A percentile compares a stretch with the other conserved stretches of the same genome.
These are phyloP conservation scores for Straminergon stramineum DNA, from an alignment of 225 moss, liverwort and hornwort genomes.

Conservation along the genomic window DNA sequence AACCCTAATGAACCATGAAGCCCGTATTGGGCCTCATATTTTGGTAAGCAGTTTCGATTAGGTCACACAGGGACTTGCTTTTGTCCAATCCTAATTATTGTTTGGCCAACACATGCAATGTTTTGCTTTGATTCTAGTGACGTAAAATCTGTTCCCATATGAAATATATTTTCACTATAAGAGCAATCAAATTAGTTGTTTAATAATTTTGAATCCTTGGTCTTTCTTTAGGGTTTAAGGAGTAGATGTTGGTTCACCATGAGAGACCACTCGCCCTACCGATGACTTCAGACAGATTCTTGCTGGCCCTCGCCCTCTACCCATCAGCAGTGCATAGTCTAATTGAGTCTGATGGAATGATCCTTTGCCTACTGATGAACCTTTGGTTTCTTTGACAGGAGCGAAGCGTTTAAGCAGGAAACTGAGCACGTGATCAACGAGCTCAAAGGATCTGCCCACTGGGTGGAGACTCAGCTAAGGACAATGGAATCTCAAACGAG, in stretches of 20 bases:
- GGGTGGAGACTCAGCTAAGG: constrained; percentile 52
- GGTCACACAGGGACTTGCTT: not conserved
- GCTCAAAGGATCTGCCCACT: constrained; percentile 65
- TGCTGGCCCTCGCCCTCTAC: not conserved
- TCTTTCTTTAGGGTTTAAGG: not conserved
- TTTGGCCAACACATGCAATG: not conserved
- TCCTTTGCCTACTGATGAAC: not conserved
- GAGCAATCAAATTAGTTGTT: not conserved
- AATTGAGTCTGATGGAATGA: not conserved
- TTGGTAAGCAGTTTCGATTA: not conserved
- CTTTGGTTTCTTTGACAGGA: constrained; percentile 25
- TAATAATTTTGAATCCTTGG: not conserved
- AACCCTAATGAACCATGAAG: not conserved
- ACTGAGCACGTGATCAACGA: constrained; percentile 81
- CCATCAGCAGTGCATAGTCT: not conserved
- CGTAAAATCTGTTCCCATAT: not conserved
- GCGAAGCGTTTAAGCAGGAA: constrained; percentile 82
- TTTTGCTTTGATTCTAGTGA: not conserved
- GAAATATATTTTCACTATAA: no score
- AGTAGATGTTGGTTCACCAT: not conserved
- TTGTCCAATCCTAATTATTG: no score
- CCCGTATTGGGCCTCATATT: not conserved
- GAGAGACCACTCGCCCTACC: not conserved
- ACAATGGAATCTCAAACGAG: constrained; percentile 47
- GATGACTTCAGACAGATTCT: not conserved